A percentile compares a stretch with the other conserved stretches of the same genome.
Evolutionary conservation across 257 asterid genomes (phyloP).

Genomic region (Phtheirospermum japonicum): DNA sequence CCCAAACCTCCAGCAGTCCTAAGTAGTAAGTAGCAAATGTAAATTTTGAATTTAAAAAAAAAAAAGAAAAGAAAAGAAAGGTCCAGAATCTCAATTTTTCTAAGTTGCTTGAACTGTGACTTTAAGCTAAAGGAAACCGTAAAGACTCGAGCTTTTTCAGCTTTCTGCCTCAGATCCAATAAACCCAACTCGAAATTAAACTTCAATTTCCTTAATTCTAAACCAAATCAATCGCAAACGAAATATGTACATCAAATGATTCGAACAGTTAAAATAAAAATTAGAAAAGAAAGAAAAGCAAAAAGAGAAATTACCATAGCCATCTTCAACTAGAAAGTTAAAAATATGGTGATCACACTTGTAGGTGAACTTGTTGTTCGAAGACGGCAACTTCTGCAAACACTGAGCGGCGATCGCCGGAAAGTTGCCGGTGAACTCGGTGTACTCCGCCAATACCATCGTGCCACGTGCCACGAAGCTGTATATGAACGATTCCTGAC

Average conservation of each 20-base stretch:
- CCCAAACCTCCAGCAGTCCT: conserved; percentile 24
- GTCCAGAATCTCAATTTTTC: conserved; percentile 1
- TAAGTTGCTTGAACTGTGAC: conserved; percentile 23
- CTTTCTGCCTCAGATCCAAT: conserved; percentile 46
- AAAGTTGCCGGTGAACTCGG: conserved; percentile 84
- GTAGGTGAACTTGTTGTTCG: conserved; percentile 68
- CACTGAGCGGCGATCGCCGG: conserved; percentile 90
- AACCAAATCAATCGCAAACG: conserved; percentile 24
- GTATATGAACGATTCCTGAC: conserved; percentile 81
- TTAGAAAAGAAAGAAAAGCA: not conserved
- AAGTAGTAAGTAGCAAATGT: not conserved
- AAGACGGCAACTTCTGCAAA: conserved; percentile 62
- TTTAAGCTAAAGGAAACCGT: conserved; percentile 27
- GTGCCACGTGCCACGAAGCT: conserved; percentile 91
- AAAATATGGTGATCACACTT: conserved; percentile 78
- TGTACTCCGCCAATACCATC: conserved; percentile 70
- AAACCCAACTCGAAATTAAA: conserved; percentile 33
- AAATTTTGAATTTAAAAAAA: not conserved
- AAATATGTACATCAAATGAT: conserved; percentile 5
- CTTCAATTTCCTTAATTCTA: conserved; percentile 23
- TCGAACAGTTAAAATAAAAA: conserved; percentile 9
- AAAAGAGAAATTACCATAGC: conserved; percentile 45
- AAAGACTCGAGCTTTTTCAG: conserved; percentile 29
- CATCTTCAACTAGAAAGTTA: conserved; percentile 73
- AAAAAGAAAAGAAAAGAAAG: not conserved